Base-by-base conservation (phyloP, 1,139 yeast genomes). In the Magnusiomyces fungicola region DNA sequence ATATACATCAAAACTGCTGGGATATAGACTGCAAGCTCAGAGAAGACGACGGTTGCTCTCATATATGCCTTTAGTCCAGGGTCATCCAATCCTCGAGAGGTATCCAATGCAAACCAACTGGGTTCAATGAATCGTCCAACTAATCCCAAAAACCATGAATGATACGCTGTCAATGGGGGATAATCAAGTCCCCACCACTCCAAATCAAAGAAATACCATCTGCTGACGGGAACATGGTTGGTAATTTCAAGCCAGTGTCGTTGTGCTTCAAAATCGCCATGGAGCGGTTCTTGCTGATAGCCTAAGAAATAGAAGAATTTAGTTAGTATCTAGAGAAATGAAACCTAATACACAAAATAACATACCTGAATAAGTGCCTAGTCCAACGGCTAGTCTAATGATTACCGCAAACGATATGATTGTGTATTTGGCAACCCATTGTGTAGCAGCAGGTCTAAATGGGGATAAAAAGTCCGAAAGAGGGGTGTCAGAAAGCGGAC, bases 201-300 rank as follows among this genome's bases (percentile, higher is more conserved):
- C 45, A 88, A 72, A 63, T 92, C 97, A 65, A 81, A 88, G 68
- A 76, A 85, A 64, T 92, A 92, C 98, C 98, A 94, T 55, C 83
- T 61, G 1, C 71, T 67, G 1, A 87, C 67, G 0, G 96, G 95
- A 48, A 90, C 65, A 57, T 81, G 79, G 41, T 74, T 79, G 0
- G 98, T 90, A 51, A 92, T 72, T 65, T 94, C 98, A 79, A 92
- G 77, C 98, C 98, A 92, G 64, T 92, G 98, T 56, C 98, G 75
- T 65, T 94, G 98, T 0, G 98, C 97, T 66, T 94, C 99, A 63
- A 92, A 92, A 64, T 92, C 98, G 3, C 98, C 98, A 69, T 73
- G 81, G 78, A 87, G 78, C 6, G 97, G 97, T 14, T 83, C 79
- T 3, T 72, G 69, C 9, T 72, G 69, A 43, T 47, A 54, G 19